phyloP scores from a whole-genome alignment of 768 basidiomycete species.

The Saitozyma podzolica region DNA sequence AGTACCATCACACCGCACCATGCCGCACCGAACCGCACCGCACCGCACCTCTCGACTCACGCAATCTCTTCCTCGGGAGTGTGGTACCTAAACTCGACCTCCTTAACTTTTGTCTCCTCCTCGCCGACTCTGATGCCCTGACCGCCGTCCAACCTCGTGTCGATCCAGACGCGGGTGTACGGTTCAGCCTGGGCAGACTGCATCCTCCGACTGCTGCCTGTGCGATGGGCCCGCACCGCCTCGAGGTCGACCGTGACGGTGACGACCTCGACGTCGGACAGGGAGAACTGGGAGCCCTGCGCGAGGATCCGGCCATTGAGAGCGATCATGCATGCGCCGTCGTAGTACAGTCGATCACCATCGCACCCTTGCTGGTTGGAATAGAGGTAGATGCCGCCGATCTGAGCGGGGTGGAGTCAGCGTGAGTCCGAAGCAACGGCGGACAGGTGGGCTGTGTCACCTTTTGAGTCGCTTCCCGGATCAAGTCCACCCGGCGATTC shows the following conservation, averaged over 20 bases:
- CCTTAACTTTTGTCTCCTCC: slow-evolving; percentile 56
- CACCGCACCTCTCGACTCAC: slow-evolving; percentile 58
- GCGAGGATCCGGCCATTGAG: slow-evolving; percentile 89
- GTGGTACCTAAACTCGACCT: slow-evolving; percentile 69
- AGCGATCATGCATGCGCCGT: slow-evolving; percentile 94
- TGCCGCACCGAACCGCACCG: background rate
- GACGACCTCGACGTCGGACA: slow-evolving; percentile 93
- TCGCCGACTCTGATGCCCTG: slow-evolving; percentile 62
- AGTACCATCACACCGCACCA: background rate
- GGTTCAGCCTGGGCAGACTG: slow-evolving; percentile 75
- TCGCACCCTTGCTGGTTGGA: slow-evolving; percentile 99
- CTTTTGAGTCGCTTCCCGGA: slow-evolving; percentile 95
- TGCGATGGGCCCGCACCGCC: slow-evolving; percentile 86
- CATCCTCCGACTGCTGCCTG: slow-evolving; percentile 75
- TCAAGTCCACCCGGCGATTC: slow-evolving; percentile 83
- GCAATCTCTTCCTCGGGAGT: slow-evolving; percentile 95
- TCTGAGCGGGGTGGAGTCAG: slow-evolving; percentile 56
- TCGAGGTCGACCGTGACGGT: slow-evolving; percentile 96
- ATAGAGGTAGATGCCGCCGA: slow-evolving; percentile 95
- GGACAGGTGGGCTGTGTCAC: slow-evolving; percentile 53
- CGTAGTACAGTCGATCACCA: slow-evolving; percentile 95
- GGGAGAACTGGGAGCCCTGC: slow-evolving; percentile 94
- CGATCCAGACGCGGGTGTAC: slow-evolving; percentile 80
- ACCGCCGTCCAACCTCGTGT: slow-evolving; percentile 74
- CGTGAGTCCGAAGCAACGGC: too few relatives aligned